Conservation (phyloP, 129 eudicot species). For the Tagetes patula region DNA sequence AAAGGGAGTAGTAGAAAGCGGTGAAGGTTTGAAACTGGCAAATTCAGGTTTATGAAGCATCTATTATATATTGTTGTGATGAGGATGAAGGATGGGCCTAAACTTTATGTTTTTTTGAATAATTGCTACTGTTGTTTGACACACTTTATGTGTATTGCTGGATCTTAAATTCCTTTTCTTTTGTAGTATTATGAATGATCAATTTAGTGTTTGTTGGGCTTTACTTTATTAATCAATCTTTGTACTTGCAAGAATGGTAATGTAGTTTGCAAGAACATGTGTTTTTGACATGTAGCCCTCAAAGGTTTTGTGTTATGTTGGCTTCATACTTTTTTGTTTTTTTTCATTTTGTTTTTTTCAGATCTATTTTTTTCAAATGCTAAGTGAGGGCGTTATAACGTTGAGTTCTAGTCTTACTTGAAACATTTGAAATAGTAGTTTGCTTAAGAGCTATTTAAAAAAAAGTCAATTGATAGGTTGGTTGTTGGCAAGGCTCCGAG, state of each 20-base stretch:
- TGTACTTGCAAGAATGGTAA: not conserved
- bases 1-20: slow-evolving; percentile 63
- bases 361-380: too few species aligned
- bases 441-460: too few species aligned
- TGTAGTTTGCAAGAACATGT: not conserved
- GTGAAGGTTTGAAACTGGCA: slow-evolving; percentile 24
- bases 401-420: too few species aligned
- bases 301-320: not conserved
- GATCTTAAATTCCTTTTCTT: not conserved
- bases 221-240: too few species aligned
- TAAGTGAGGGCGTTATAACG: too few species aligned
- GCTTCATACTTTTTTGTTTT: too few species aligned
- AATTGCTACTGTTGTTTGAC: not conserved
- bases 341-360: too few species aligned
- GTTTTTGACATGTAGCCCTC: not conserved
- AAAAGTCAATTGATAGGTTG: too few species aligned
- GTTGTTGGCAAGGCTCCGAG: too few species aligned
- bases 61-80: slow-evolving; percentile 3
- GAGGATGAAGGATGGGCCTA: not conserved
- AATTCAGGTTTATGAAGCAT: slow-evolving; percentile 16
- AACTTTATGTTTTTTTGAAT: not conserved
- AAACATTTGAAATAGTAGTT: too few species aligned
- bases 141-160: not conserved
- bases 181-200: slow-evolving; percentile 1
- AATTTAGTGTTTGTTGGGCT: not conserved